Percentiles rank a stretch among this genome's conserved stretches.
Conservation (phyloP, 176 grass and related monocot species). For the Themeda triandra region DNA sequence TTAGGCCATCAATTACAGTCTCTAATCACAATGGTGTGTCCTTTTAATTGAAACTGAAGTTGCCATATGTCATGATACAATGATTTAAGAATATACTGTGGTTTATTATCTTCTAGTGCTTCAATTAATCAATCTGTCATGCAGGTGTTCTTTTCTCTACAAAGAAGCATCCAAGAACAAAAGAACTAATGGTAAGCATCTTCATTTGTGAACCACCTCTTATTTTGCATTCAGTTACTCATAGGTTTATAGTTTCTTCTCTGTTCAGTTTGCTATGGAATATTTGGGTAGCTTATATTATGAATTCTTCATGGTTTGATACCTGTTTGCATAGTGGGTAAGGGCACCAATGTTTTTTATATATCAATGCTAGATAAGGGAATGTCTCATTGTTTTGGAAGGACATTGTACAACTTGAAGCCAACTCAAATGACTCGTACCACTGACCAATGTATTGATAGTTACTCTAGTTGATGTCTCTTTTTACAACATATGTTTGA, state of each 20-base stretch:
- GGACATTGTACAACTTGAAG: slow-evolving; percentile 15
- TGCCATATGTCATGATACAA: neutral
- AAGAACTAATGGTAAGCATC: slow-evolving; percentile 78
- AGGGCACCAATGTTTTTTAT: neutral
- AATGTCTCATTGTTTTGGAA: neutral
- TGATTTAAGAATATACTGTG: neutral
- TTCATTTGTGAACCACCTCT: slow-evolving; percentile 4
- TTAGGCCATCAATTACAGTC: slow-evolving; percentile 86
- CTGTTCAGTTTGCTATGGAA: neutral
- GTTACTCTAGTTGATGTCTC: neutral
- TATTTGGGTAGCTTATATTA: neutral
- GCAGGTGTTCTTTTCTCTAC: slow-evolving; percentile 88
- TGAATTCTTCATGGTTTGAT: slow-evolving; percentile 13
- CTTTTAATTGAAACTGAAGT: slow-evolving; percentile 24
- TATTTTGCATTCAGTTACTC: neutral
- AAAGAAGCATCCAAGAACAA: slow-evolving; percentile 98
- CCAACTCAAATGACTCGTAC: slow-evolving; percentile 2
- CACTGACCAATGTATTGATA: neutral
- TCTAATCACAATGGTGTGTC: slow-evolving; percentile 85
- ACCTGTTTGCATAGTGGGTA: slow-evolving; percentile 9
- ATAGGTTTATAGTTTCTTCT: neutral
- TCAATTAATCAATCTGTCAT: slow-evolving; percentile 25
- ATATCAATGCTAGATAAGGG: neutral
- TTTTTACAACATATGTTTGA: neutral
- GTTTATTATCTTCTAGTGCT: slow-evolving; percentile 20